phyloP scores from a whole-genome alignment of 495 filamentous ascomycete genomes.

The Penicillium argentinense region DNA sequence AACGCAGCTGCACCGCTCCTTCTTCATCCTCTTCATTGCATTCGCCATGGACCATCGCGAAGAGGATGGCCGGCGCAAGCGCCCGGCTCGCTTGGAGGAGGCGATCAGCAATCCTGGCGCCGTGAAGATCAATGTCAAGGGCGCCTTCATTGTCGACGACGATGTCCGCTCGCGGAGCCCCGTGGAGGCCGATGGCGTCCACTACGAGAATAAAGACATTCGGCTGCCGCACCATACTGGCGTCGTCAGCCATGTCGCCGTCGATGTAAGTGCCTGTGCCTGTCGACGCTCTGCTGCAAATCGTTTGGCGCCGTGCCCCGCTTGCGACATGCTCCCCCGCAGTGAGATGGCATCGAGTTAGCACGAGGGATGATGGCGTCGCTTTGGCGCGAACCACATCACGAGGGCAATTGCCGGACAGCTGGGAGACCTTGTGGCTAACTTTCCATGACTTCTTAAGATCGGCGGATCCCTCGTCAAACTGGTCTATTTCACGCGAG shows the following conservation, averaged over 20 bases:
- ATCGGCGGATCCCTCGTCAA: constrained; percentile 96
- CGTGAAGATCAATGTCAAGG: constrained; percentile 90
- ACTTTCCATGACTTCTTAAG: constrained; percentile 43
- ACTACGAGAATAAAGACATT: constrained; percentile 86
- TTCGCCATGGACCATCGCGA: constrained; percentile 24
- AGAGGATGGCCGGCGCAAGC: constrained; percentile 23
- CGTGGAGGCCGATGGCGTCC: constrained; percentile 55
- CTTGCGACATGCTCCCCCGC: constrained; percentile 31
- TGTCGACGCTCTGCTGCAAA: constrained; percentile 1
- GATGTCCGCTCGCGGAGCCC: constrained; percentile 56
- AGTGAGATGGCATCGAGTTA: too few relatives aligned
- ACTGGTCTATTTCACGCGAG: constrained; percentile 93
- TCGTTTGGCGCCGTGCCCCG: too few relatives aligned
- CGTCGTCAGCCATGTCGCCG: constrained; percentile 91
- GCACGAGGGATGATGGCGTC: too few relatives aligned
- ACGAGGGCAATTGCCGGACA: too few relatives aligned
- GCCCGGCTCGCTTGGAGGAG: constrained; percentile 51
- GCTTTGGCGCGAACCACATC: too few relatives aligned
- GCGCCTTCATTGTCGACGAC: constrained; percentile 93
- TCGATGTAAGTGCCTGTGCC: constrained; percentile 68
- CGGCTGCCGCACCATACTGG: constrained; percentile 92
- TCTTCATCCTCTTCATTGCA: constrained; percentile 6
- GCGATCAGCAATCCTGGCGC: constrained; percentile 80
- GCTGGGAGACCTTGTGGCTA: too few relatives aligned
- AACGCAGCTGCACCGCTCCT: not conserved